Conservation (phyloP, 176 grass and related monocot genomes). For the Saccharum officinarum region DNA sequence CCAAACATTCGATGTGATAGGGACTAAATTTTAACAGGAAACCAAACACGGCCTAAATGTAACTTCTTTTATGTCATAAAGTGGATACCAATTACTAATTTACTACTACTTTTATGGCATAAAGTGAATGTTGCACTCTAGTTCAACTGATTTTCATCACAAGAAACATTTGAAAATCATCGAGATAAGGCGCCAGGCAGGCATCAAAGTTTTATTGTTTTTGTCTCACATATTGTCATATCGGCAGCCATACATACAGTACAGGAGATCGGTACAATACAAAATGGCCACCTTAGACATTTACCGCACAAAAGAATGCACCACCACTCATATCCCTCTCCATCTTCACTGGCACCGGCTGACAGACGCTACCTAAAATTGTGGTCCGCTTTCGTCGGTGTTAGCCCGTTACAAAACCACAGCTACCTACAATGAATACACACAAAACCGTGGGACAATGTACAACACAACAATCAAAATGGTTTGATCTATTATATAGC, state of each 20-base stretch:
- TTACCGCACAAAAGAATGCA: constrained; percentile 48
- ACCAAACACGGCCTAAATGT: no score
- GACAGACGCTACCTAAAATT: constrained; percentile 57
- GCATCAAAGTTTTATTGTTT: constrained; percentile 36
- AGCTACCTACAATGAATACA: constrained; percentile 56
- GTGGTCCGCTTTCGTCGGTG: constrained; percentile 60
- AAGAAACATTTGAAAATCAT: background rate
- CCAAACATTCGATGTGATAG: no score
- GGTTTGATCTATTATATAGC: constrained; percentile 16
- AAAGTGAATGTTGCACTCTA: background rate
- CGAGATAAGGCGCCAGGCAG: background rate
- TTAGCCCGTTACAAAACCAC: constrained; percentile 36
- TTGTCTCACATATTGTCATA: constrained; percentile 32
- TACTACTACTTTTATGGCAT: background rate
- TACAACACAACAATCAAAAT: constrained; percentile 26
- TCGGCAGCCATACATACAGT: constrained; percentile 39
- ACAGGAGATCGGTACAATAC: constrained; percentile 51
- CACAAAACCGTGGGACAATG: constrained; percentile 27
- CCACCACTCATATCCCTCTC: background rate
- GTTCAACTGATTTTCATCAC: background rate
- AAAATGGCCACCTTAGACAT: constrained; percentile 34
- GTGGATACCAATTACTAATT: background rate
- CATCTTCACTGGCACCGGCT: constrained; percentile 40
- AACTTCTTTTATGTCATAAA: background rate
- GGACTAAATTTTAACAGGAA: no score